Evolutionary conservation across 1,284 basidiomycete genomes (phyloP), one percentile per base, ranked within the genome.

Genomic region (Psilocybe mexicana): DNA sequence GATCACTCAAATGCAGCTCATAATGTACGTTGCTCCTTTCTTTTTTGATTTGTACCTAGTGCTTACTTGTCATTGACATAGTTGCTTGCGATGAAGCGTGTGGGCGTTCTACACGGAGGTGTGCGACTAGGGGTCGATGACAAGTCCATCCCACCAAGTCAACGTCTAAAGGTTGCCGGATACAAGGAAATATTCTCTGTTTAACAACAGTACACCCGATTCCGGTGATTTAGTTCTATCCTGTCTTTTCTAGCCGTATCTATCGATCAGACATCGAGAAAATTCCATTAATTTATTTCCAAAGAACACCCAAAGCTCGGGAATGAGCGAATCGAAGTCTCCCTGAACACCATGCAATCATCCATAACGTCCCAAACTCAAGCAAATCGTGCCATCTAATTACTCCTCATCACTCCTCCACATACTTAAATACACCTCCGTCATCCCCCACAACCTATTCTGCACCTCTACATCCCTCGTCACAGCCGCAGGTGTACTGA

Each of bases 1-100:
- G 93, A 96, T 63, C 94, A 96, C 71, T 94, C 92, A 24, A 96
- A 96, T 69, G 93, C 92, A 42, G 94, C 94, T 2, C 91, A 94
- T 75, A 92, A 92, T 66, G 87, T 90, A 69, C 48, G 86, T 44
- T n/a, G 28, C 23, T 57, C 25, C 40, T 43, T 62, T 66, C n/a
- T 35, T 45, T 43, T 40, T 38, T 38, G 7, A 33, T 33, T 33
- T 33, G 8, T 8, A 33, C 30, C 30, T 33, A 33, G 5, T 33
- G 4, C 30, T 33, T 8, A 33, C 30, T 33, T 33, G 4, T 8
- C 8, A 1, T 33, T 33, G 30, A 33, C 8, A 33, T 49, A 71
- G 69, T 61, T 71, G 48, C 65, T 94, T 43, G 88, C 90, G 1
- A 94, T 94, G 92, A 93, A 93, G 79, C 90, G 94, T 54, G 94